Base-by-base conservation (phyloP, 768 basidiomycete species). In the Boletus vinaceobasis region DNA sequence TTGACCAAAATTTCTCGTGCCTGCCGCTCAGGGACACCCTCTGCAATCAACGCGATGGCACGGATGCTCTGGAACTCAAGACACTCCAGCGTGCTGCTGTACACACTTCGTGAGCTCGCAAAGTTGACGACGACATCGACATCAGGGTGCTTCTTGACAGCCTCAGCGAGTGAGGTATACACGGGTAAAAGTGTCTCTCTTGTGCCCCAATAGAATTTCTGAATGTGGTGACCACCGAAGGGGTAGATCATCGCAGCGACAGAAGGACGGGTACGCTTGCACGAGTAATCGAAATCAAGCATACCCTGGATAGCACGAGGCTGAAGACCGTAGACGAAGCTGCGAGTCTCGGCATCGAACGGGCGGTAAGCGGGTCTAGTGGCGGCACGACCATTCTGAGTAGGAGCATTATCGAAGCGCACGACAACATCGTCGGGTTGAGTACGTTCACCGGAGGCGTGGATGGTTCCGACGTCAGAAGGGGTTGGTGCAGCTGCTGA, bases 161-260 rank as follows among this genome's bases (percentile, higher is more conserved):
- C 96, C 68, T 98, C 96, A 50, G 83, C 84, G 61, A 97, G 80
- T 52, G 84, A 84, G 19, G 95, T 96, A 79, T 97, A 99, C 40
- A 99, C 96, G 48, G 97, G 97, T 37, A 99, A 85, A 45, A 99
- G 87, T 4, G 96, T 96, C 80, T 98, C 97, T 79, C 92, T 93
- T 38, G 97, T 98, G 52, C 97, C 97, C 97, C 97, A 98, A 83
- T 99, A 98, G 84, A 99, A 98, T 79, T 99, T 99, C 78, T 99
- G 97, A 74, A 98, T 97, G 77, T 98, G 97, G 77, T 98, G 96
- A 19, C 96, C 96, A 68, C 96, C 97, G 75, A 99, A 99, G 70
- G 96, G 97, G 74, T 99, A 99, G 71, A 99, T 97, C 96, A 98
- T 99, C 37, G 97, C 97, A 29, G 97, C 95, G 60, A 98, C 97